A percentile compares a stretch with the other conserved stretches of the same genome.
Conservation (phyloP, 2,329 filamentous ascomycete species). For the Fusarium nelsonii region DNA sequence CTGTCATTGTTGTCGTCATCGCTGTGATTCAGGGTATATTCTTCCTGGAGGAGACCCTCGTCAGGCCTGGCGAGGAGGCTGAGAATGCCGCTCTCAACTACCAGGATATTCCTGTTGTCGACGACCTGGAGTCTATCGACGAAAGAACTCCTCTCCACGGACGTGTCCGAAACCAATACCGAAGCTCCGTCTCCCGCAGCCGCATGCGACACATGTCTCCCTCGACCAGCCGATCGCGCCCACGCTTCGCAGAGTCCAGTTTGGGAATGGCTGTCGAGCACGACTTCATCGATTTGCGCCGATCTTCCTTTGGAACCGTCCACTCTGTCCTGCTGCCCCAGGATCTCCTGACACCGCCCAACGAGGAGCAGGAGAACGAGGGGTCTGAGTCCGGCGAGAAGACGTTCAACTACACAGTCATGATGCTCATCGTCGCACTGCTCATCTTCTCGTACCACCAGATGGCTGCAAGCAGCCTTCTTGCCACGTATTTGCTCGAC, state of each 20-base stretch:
- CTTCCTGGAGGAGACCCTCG: slow-evolving; percentile 66
- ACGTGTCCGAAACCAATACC: slow-evolving; percentile 32
- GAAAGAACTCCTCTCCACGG: slow-evolving; percentile 32
- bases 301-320: slow-evolving; percentile 58
- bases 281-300: slow-evolving; percentile 43
- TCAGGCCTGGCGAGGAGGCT: neutral
- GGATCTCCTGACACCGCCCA: slow-evolving; percentile 35
- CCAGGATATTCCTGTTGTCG: slow-evolving; percentile 40
- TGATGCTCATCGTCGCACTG: slow-evolving; percentile 55
- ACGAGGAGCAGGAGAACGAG: slow-evolving; percentile 29
- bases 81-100: slow-evolving; percentile 6
- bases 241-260: slow-evolving; percentile 41
- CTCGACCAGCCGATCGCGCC: slow-evolving; percentile 37
- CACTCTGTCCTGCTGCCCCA: slow-evolving; percentile 54
- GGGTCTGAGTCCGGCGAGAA: slow-evolving; percentile 36
- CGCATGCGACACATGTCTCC: slow-evolving; percentile 30
- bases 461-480: slow-evolving; percentile 59
- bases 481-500: slow-evolving; percentile 60
- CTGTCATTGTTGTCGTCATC: slow-evolving; percentile 72
- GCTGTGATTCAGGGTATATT: slow-evolving; percentile 74
- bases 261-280: slow-evolving; percentile 40
- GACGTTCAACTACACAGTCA: slow-evolving; percentile 54
- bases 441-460: slow-evolving; percentile 60
- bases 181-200: slow-evolving; percentile 25
- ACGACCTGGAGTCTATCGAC: slow-evolving; percentile 42